phyloP scores from a whole-genome alignment of 805 yeast genomes.

The Saturnispora dispora region DNA sequence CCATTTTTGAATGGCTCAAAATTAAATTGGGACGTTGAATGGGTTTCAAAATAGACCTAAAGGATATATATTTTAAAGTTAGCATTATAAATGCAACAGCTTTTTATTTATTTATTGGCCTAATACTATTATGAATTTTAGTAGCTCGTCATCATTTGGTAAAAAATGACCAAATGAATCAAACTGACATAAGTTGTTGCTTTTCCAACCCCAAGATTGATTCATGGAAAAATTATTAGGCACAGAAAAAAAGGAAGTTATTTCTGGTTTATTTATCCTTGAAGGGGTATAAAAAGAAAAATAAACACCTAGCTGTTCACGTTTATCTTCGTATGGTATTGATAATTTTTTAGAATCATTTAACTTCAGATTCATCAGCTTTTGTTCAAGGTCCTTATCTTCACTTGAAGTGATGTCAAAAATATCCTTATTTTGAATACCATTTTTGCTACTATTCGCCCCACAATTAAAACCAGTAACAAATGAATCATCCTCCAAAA shows the following conservation, averaged over 20 bases:
- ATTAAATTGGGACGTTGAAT: conserved; percentile 63
- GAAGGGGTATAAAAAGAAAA: conserved; percentile 50
- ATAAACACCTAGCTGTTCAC: conserved; percentile 38
- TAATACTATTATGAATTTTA: conserved; percentile 41
- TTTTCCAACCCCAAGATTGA: conserved; percentile 59
- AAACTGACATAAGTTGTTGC: conserved; percentile 44
- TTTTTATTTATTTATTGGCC: conserved; percentile 22
- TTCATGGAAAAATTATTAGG: conserved; percentile 44
- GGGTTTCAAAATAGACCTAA: conserved; percentile 34
- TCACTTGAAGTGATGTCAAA: conserved; percentile 23
- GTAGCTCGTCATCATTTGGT: conserved; percentile 34
- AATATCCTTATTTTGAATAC: conserved; percentile 33
- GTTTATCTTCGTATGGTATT: conserved; percentile 34
- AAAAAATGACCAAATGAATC: conserved; percentile 40
- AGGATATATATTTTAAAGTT: background rate
- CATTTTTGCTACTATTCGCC: conserved; percentile 22
- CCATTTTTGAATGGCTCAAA: conserved; percentile 82
- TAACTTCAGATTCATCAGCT: conserved; percentile 11
- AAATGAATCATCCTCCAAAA: conserved; percentile 1
- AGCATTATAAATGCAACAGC: background rate
- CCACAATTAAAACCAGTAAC: conserved; percentile 8
- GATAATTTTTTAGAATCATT: background rate
- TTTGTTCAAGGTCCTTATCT: conserved; percentile 13
- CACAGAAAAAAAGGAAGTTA: conserved; percentile 47
- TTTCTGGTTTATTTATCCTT: conserved; percentile 33